A percentile compares a stretch with the other conserved stretches of the same genome.
Conservation (phyloP, 2,329 filamentous ascomycete genomes). For the Huntiella bhutanensis region DNA sequence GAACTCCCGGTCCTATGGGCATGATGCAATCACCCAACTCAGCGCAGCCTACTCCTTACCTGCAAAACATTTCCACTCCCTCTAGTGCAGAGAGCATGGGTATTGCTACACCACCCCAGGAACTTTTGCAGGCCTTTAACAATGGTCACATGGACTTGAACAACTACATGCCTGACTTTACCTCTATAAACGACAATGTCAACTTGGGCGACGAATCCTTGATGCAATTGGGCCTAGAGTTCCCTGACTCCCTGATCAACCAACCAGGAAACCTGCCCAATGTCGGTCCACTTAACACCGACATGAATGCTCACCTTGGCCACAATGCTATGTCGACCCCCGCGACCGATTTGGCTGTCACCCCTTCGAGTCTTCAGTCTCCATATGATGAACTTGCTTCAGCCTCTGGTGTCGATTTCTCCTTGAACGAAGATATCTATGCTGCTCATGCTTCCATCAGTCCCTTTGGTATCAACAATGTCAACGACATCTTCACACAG, state of each 20-base stretch:
- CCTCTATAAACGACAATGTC: slow-evolving; percentile 23
- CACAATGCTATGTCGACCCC: background rate
- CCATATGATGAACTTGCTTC: slow-evolving; percentile 18
- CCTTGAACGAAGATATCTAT: slow-evolving; percentile 44
- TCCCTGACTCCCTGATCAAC: slow-evolving; percentile 3
- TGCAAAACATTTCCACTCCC: slow-evolving; percentile 44
- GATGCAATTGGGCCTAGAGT: slow-evolving; percentile 8
- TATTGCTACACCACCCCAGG: slow-evolving; percentile 37
- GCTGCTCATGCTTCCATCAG: slow-evolving; percentile 20
- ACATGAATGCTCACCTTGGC: no score
- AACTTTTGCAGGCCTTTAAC: slow-evolving; percentile 20
- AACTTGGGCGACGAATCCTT: slow-evolving; percentile 19
- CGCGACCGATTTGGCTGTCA: slow-evolving; percentile 7
- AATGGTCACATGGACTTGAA: slow-evolving; percentile 24
- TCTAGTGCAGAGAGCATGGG: slow-evolving; percentile 28
- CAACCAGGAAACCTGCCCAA: background rate
- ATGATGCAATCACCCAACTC: slow-evolving; percentile 26
- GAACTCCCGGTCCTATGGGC: background rate
- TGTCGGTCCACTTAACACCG: no score
- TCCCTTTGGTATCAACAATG: slow-evolving; percentile 24
- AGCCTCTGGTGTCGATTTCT: slow-evolving; percentile 33
- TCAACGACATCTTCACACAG: slow-evolving; percentile 19
- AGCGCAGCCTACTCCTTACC: slow-evolving; percentile 35
- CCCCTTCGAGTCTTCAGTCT: slow-evolving; percentile 7
- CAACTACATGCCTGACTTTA: slow-evolving; percentile 14